These are phyloP conservation scores for Starmera dryadoides DNA, from an alignment of 805 yeast genomes.

Conservation along the genomic window DNA sequence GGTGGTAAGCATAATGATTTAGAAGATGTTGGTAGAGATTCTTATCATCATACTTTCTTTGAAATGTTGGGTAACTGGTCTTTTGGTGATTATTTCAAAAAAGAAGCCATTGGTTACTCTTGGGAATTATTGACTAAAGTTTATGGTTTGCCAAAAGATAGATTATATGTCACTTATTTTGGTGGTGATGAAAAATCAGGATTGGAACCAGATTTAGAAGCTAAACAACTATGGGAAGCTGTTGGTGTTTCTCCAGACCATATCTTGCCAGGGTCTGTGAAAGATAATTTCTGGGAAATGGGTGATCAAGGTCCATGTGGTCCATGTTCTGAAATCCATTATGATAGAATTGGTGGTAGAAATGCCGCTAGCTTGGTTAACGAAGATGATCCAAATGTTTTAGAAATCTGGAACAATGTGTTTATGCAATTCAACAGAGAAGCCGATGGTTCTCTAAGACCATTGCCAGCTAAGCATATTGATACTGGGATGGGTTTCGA, in stretches of 20 bases:
- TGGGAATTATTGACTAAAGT: slow-evolving; percentile 90
- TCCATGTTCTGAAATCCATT: slow-evolving; percentile 96
- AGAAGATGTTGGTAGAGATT: slow-evolving; percentile 97
- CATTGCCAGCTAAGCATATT: slow-evolving; percentile 90
- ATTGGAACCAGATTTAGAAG: slow-evolving; percentile 89
- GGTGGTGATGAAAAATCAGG: slow-evolving; percentile 86
- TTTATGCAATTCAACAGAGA: slow-evolving; percentile 97
- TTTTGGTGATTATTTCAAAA: slow-evolving; percentile 96
- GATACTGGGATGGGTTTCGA: slow-evolving; percentile 99
- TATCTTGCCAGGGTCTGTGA: slow-evolving; percentile 82
- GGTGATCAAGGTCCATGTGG: slow-evolving; percentile 99
- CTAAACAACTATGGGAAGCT: slow-evolving; percentile 76
- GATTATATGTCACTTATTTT: slow-evolving; percentile 92
- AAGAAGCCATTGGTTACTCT: slow-evolving; percentile 81
- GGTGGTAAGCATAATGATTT: slow-evolving; percentile 98
- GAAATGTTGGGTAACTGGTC: slow-evolving; percentile 99
- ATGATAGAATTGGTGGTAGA: slow-evolving; percentile 97
- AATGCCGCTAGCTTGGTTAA: slow-evolving; percentile 88
- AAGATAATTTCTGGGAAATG: slow-evolving; percentile 99
- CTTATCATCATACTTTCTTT: slow-evolving; percentile 96
- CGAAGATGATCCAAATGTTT: slow-evolving; percentile 95
- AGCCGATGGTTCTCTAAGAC: slow-evolving; percentile 67
- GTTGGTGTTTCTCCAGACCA: slow-evolving; percentile 91
- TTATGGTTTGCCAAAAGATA: slow-evolving; percentile 69
- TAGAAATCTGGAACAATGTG: slow-evolving; percentile 97